phyloP scores from a whole-genome alignment of 306 rosid species.

The cucumber (Cucumis sativus) region DNA sequence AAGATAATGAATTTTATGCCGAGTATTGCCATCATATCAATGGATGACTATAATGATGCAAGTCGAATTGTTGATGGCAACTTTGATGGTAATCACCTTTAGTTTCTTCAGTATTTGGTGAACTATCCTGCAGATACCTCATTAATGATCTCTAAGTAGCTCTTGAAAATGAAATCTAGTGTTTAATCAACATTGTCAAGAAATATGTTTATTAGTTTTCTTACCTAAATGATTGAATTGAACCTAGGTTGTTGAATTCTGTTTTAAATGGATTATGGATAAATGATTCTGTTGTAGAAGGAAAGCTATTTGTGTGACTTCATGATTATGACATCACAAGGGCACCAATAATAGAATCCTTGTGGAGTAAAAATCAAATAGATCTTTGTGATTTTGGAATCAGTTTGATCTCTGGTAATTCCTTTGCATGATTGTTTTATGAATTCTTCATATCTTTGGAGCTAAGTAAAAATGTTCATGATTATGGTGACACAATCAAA shows the following conservation, averaged over 20 bases:
- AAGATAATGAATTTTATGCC: constrained; percentile 93
- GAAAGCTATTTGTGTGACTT: neutral
- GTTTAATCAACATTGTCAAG: neutral
- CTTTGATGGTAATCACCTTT: constrained; percentile 60
- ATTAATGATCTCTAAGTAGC: constrained; percentile 4
- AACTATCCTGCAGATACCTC: neutral
- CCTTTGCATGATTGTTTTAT: neutral
- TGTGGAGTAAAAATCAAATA: neutral
- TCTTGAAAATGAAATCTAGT: neutral
- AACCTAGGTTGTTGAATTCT: neutral
- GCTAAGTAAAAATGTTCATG: neutral
- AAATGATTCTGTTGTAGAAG: neutral
- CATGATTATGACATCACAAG: neutral
- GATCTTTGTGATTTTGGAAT: neutral
- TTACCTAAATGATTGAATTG: neutral
- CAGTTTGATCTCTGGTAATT: neutral
- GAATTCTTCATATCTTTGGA: neutral
- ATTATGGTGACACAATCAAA: neutral
- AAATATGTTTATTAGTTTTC: neutral
- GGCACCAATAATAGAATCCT: neutral
- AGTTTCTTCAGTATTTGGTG: neutral
- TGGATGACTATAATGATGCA: constrained; percentile 92
- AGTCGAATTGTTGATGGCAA: constrained; percentile 98
- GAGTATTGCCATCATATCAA: constrained; percentile 88
- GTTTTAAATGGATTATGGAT: neutral